A percentile compares a stretch with the other conserved stretches of the same genome.
phyloP scores from a whole-genome alignment of 176 grass and related monocot genomes.

The Phragmites australis region DNA sequence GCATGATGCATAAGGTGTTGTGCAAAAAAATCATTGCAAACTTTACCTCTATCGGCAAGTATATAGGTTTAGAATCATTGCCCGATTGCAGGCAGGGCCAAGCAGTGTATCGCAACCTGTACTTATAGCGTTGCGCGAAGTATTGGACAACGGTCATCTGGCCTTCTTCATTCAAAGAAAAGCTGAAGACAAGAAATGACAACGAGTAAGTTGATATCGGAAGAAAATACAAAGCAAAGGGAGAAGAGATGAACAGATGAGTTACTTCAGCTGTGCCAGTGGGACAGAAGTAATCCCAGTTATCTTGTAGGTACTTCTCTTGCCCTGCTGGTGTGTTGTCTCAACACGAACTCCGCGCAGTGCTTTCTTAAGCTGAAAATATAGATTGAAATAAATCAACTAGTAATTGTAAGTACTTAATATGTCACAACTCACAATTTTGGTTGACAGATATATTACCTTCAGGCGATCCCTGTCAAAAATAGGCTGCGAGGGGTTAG shows the following conservation, averaged over 20 bases:
- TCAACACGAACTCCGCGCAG: slow-evolving; percentile 71
- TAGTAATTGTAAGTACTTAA: neutral
- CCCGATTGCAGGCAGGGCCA: slow-evolving; percentile 80
- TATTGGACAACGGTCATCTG: slow-evolving; percentile 60
- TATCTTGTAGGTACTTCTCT: slow-evolving; percentile 58
- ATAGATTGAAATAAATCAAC: neutral
- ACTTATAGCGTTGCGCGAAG: slow-evolving; percentile 53
- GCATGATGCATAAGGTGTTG: neutral
- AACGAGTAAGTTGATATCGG: slow-evolving; percentile 1
- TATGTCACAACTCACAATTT: neutral
- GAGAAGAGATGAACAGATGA: slow-evolving; percentile 13
- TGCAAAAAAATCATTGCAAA: slow-evolving; percentile 19
- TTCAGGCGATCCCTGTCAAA: slow-evolving; percentile 57
- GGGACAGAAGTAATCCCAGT: slow-evolving; percentile 54
- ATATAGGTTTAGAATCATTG: slow-evolving; percentile 57
- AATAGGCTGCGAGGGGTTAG: slow-evolving; percentile 37
- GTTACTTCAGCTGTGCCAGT: slow-evolving; percentile 57
- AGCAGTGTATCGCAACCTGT: slow-evolving; percentile 35
- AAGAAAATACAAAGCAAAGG: neutral
- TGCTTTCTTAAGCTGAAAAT: slow-evolving; percentile 64
- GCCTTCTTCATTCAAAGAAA: slow-evolving; percentile 47
- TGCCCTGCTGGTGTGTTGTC: slow-evolving; percentile 52
- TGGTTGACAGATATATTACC: slow-evolving; percentile 35
- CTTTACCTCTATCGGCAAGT: slow-evolving; percentile 79
- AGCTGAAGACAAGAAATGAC: slow-evolving; percentile 49